Evolutionary conservation across 202 grass and related monocot species (phyloP).

Genomic region (Digitaria exilis): DNA sequence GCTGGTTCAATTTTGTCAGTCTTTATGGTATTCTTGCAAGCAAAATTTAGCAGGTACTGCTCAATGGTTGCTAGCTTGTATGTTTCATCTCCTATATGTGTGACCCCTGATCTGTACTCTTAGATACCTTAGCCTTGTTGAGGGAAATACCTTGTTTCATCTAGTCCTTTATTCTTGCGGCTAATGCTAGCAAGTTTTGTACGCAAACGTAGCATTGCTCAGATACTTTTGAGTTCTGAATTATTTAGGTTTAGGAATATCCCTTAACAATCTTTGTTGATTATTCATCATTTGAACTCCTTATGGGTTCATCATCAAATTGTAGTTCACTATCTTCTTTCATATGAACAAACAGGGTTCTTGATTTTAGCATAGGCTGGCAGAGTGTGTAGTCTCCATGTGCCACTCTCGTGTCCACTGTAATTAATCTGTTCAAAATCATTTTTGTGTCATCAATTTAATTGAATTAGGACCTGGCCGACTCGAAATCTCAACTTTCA

Average conservation of each 20-base stretch:
- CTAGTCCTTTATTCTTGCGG: background rate
- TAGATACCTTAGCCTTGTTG: conserved; percentile 14
- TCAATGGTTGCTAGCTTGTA: background rate
- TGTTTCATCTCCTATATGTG: background rate
- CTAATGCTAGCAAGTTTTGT: background rate
- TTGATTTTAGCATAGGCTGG: background rate
- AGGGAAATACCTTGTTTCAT: conserved; percentile 15
- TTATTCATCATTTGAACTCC: background rate
- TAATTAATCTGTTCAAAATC: background rate
- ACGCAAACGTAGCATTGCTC: background rate
- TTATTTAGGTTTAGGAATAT: conserved; percentile 1
- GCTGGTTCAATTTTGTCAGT: conserved; percentile 20
- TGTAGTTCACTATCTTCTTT: background rate
- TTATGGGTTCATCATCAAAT: background rate
- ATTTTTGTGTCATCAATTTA: background rate
- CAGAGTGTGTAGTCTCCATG: background rate
- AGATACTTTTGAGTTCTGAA: conserved; percentile 11
- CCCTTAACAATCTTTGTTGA: background rate
- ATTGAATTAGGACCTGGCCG: background rate
- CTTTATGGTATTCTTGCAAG: background rate
- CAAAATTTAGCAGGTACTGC: conserved; percentile 2
- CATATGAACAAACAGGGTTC: background rate
- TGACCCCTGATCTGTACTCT: background rate
- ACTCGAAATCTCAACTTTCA: background rate
- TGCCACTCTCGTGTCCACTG: background rate